Evolutionary conservation across 495 filamentous ascomycete species (phyloP), one percentile per base, ranked within the genome.

Genomic region (Trichoderma orchidacearum): DNA sequence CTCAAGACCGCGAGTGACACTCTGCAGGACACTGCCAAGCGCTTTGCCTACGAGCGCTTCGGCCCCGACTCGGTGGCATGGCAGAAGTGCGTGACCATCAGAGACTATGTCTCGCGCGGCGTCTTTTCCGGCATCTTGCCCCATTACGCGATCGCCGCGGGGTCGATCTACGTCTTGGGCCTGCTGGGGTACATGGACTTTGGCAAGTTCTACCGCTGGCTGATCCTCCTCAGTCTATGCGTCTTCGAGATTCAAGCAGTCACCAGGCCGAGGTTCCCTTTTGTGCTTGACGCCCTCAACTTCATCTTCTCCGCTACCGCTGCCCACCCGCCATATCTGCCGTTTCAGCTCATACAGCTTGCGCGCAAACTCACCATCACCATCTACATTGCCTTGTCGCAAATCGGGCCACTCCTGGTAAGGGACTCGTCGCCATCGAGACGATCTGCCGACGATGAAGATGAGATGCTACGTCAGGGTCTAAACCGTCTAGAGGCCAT

Each of bases 1-100:
- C 75, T 97, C 60, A 89, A 87, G 68, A 74, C 80, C 13, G 90
- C 90, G 9, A 82, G 91, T 57, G 93, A 98, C 61, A 88, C 86
- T 11, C 80, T 98, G 13, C 64, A 80, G 0, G 83, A 96, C 64
- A 84, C 90, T 3, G 82, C 82, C 5, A 85, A 81, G 69, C 81
- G 91, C 48, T 95, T 91, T 66, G 93, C 90, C 3, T 98, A 98
- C 68, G 90, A 97, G 61, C 82, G 91, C 12, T 95, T 95, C 69
- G 93, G 93, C 0, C 82, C 87, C 0, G 81, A 85, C 18, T 76
- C 89, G n/a, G 61, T 84, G 8, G 63, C 58, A 28, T 92, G 87
- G 82, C 75, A 80, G 53, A 74, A 85, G 45, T 84, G 82, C 70
- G 74, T 76, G 54, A 92, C 86, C 1, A 70, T 86, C 52, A 78